Evolutionary conservation across 805 yeast species (phyloP).

Genomic region (Yamadazyma endophytica): DNA sequence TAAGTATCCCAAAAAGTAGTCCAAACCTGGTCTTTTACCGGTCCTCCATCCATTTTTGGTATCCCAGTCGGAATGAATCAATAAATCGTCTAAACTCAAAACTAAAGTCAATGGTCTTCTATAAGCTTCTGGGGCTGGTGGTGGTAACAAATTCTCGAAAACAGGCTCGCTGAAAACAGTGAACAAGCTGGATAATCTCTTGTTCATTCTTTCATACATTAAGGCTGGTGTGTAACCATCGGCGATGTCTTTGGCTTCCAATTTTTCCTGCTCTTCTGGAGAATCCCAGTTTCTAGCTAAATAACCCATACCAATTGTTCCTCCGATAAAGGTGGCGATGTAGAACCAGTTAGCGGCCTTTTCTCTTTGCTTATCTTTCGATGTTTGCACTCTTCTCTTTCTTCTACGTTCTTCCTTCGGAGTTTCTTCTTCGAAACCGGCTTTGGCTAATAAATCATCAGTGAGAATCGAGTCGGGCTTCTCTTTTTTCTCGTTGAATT

Average conservation of each 20-base stretch:
- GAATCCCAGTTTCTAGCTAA: slow-evolving; percentile 84
- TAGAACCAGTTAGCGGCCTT: slow-evolving; percentile 73
- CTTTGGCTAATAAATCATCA: slow-evolving; percentile 77
- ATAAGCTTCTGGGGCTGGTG: slow-evolving; percentile 86
- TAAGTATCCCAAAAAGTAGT: slow-evolving; percentile 90
- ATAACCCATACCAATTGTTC: slow-evolving; percentile 54
- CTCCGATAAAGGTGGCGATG: slow-evolving; percentile 52
- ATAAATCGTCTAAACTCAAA: slow-evolving; percentile 80
- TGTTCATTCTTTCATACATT: slow-evolving; percentile 64
- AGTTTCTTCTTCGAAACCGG: slow-evolving; percentile 63
- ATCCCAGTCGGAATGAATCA: slow-evolving; percentile 91
- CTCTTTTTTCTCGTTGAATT: slow-evolving; percentile 17
- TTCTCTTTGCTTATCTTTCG: slow-evolving; percentile 80
- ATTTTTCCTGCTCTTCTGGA: slow-evolving; percentile 54
- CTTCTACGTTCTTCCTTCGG: slow-evolving; percentile 17
- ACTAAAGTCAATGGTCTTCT: slow-evolving; percentile 91
- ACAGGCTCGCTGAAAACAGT: slow-evolving; percentile 90
- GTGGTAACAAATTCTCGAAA: slow-evolving; percentile 88
- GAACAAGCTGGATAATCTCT: slow-evolving; percentile 71
- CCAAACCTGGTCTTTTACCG: slow-evolving; percentile 97
- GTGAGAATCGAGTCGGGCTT: slow-evolving; percentile 44
- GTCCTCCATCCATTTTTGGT: slow-evolving; percentile 95
- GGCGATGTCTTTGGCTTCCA: slow-evolving; percentile 46
- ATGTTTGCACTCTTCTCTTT: slow-evolving; percentile 54
- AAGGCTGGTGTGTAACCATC: slow-evolving; percentile 66